Evolutionary conservation across 2,329 filamentous ascomycete genomes (phyloP), one percentile per base, ranked within the genome.

Genomic region (Proliferodiscus dingleyae): DNA sequence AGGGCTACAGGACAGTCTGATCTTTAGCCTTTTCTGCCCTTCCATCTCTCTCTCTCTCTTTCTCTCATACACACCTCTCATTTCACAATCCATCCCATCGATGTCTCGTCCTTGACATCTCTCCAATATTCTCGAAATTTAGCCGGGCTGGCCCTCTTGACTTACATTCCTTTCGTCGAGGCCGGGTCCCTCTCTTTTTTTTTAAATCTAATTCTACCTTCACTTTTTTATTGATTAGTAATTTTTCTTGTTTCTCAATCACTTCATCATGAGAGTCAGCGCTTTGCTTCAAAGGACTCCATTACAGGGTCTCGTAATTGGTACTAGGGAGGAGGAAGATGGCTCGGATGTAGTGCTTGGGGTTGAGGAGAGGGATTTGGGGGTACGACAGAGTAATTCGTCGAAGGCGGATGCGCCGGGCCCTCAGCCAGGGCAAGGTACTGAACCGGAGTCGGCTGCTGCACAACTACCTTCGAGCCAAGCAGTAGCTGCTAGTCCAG

Each of bases 141-240:
- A 34, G 24, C 19, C 22, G 22, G 40, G 38, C 41, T 43, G 41
- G 41, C 13, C 29, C 41, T 34, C 9, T 43, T 34, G 11, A 24
- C 23, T 43, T 16, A n/a, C 9, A 24, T 43, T 43, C 41, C 36
- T 16, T 43, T 43, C 30, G 29, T 37, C 22, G 30, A 43, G 41
- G n/a, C n/a, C 41, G 5, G 41, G 41, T 43, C 32, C 26, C 41
- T 43, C 30, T 43, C 26, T 43, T 43, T 21, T 41, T 41, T 21
- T 23, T 26, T 43, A 10, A 34, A 16, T 21, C 16, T 15, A 32
- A n/a, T n/a, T n/a, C n/a, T n/a, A n/a, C n/a, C n/a, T n/a, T n/a
- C n/a, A n/a, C n/a, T n/a, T n/a, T n/a, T n/a, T n/a, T n/a, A n/a
- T n/a, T n/a, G n/a, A n/a, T n/a, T n/a, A n/a, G n/a, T n/a, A n/a